These are phyloP conservation scores for Aspergillus calidoustus DNA, from an alignment of 2,329 filamentous ascomycete species.

Conservation along the genomic window DNA sequence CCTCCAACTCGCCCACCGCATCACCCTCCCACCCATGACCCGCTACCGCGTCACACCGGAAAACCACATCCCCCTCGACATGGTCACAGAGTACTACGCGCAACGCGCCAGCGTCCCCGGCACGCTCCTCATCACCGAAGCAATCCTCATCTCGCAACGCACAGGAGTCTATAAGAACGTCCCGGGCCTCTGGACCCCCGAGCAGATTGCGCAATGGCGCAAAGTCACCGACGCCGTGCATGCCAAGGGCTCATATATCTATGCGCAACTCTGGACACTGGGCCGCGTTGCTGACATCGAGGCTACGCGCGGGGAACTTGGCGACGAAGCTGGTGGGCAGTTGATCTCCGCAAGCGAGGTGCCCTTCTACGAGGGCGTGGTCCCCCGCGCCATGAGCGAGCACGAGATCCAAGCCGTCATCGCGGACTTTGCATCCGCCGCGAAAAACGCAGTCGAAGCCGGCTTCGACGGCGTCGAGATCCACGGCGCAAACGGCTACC, in stretches of 20 bases:
- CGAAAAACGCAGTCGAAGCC: conserved; percentile 57
- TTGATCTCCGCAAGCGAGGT: conserved; percentile 29
- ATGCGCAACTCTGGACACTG: conserved; percentile 64
- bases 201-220: conserved; percentile 66
- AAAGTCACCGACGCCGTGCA: conserved; percentile 66
- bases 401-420: conserved; percentile 52
- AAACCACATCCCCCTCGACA: conserved; percentile 52
- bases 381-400: conserved; percentile 38
- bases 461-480: conserved; percentile 60
- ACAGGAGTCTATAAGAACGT: conserved; percentile 56
- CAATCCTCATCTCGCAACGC: conserved; percentile 55
- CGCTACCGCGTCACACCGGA: conserved; percentile 54
- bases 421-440: conserved; percentile 49
- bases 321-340: conserved; percentile 20
- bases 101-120: conserved; percentile 59
- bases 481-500: conserved; percentile 56
- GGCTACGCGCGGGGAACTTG: conserved; percentile 27
- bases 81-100: conserved; percentile 57
- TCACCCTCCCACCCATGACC: conserved; percentile 64
- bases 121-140: conserved; percentile 64
- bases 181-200: conserved; percentile 62
- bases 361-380: conserved; percentile 25
- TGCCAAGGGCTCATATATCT: conserved; percentile 64
- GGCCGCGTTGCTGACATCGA: conserved; percentile 58
- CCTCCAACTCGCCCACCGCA: conserved; percentile 48